Base-by-base conservation (phyloP, 305 asterid genomes). In the Salvia sclarea region DNA sequence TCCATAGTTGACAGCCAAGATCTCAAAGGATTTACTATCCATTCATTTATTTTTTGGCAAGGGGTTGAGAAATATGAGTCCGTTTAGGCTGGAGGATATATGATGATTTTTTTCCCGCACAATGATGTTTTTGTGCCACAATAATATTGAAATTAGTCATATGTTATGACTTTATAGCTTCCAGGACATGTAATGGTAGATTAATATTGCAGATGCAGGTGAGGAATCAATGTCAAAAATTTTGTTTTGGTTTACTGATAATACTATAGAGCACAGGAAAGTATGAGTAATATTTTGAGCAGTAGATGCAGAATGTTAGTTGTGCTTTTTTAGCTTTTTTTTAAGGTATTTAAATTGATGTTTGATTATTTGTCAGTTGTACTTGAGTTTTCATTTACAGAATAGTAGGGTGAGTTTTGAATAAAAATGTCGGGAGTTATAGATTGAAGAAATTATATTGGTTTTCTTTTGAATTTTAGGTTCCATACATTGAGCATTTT, bases 1-100 rank as follows among this genome's bases (percentile, higher is more conserved):
- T 68, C 67, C 61, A 35, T 53, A 31, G 1, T 7, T 54, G 60
- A 1, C 6, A 20, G 38, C 38, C 6, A 17, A 16, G 52, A 37
- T 37, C 12, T 30, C 5, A 3, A 30, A 30, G 35, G 6, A 0
- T 4, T 2, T 4, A 2, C 3, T 41, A 64, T 77, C 62, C 69
- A 58, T 64, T 69, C 74, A 43, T 76, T 54, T 61, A 43, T 55
- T 67, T 54, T 52, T 48, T 10, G 60, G 58, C 58, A 41, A 41
- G n/a, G 25, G 41, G 13, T 66, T 33, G 1, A 35, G 57, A 73
- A 47, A 22, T 50, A 41, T 59, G 52, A 20, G 52, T 13, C 58
- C 45, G 37, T 41, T 24, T 40, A 21, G 37, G n/a, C 13, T 13
- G 38, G 35, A 45, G 30, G 44, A 13, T 14, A 14, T 9, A n/a